Percentiles rank a stretch among this genome's conserved stretches.
Conservation (phyloP, 805 yeast species). For the Wickerhamomyces subpelliculosus region DNA sequence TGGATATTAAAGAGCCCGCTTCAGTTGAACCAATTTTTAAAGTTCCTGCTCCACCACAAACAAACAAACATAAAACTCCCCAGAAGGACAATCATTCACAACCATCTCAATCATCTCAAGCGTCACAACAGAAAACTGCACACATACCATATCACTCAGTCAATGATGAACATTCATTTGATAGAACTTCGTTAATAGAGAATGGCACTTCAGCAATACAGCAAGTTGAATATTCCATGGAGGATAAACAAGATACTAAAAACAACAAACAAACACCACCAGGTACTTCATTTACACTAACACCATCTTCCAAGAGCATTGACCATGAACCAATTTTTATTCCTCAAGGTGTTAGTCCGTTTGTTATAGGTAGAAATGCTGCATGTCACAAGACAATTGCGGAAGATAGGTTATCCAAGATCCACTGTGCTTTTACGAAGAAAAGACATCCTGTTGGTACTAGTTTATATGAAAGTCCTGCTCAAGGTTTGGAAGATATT, state of each 20-base stretch:
- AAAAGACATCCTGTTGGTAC: slow-evolving; percentile 55
- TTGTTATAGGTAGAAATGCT: slow-evolving; percentile 67
- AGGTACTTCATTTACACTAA: slow-evolving; percentile 59
- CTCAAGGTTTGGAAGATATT: slow-evolving; percentile 63
- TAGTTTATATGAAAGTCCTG: slow-evolving; percentile 61
- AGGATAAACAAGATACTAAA: slow-evolving; percentile 4
- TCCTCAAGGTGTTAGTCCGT: slow-evolving; percentile 61
- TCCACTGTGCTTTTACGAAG: slow-evolving; percentile 67
- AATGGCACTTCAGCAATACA: slow-evolving; percentile 4
- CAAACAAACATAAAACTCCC: slow-evolving; percentile 1
- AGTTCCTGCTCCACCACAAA: slow-evolving; percentile 13
- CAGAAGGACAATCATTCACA: background rate
- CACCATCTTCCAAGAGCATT: slow-evolving; percentile 42
- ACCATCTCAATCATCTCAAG: slow-evolving; percentile 2
- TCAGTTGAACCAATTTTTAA: slow-evolving; percentile 14
- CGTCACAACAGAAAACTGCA: slow-evolving; percentile 5
- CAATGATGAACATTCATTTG: slow-evolving; percentile 13
- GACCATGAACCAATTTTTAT: slow-evolving; percentile 43
- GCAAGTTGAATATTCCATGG: background rate
- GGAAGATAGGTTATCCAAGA: slow-evolving; percentile 76
- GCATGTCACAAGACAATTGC: slow-evolving; percentile 53
- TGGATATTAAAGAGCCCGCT: slow-evolving; percentile 2
- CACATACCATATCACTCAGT: slow-evolving; percentile 1
- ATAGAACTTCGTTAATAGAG: slow-evolving; percentile 16
- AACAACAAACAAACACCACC: slow-evolving; percentile 30